Evolutionary conservation across 371 early-diverging fungal genomes (phyloP).

Genomic region (Mortierella sp.): DNA sequence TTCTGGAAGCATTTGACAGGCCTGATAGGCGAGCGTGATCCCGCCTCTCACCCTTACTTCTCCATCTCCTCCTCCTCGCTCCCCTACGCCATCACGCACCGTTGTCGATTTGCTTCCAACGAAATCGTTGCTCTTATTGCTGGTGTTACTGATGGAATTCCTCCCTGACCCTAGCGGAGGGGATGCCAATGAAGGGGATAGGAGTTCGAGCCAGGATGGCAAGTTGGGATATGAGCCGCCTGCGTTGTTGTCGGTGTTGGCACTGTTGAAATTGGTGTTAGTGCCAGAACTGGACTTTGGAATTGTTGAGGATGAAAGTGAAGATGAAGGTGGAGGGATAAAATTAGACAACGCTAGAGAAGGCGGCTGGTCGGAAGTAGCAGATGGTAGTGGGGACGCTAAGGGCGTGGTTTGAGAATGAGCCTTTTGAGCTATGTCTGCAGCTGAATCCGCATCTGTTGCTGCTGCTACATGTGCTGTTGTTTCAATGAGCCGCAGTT

Average conservation of each 20-base stretch:
- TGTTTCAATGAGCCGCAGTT: background rate
- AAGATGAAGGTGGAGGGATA: background rate
- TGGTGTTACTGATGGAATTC: background rate
- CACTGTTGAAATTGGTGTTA: background rate
- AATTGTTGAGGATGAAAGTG: background rate
- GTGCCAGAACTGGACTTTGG: too few relatives aligned
- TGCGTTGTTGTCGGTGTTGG: background rate
- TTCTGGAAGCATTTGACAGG: constrained; percentile 21
- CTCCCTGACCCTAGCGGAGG: background rate
- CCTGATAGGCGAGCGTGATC: constrained; percentile 8
- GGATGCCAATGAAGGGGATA: background rate
- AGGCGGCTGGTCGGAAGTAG: background rate
- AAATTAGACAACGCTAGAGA: background rate
- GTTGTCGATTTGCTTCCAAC: background rate
- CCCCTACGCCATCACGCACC: background rate
- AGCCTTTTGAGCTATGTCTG: background rate
- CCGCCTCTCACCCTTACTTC: background rate
- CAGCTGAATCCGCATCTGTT: background rate
- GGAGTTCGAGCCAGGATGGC: constrained; percentile 1
- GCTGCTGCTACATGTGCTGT: background rate
- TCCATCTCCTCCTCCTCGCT: background rate
- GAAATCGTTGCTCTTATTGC: background rate
- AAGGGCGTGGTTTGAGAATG: background rate
- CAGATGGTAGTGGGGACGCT: background rate
- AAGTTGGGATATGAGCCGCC: background rate